Percentiles rank a stretch among this genome's conserved stretches.
phyloP scores from a whole-genome alignment of 177 flowering plant genomes.

The Vitis hybrid region DNA sequence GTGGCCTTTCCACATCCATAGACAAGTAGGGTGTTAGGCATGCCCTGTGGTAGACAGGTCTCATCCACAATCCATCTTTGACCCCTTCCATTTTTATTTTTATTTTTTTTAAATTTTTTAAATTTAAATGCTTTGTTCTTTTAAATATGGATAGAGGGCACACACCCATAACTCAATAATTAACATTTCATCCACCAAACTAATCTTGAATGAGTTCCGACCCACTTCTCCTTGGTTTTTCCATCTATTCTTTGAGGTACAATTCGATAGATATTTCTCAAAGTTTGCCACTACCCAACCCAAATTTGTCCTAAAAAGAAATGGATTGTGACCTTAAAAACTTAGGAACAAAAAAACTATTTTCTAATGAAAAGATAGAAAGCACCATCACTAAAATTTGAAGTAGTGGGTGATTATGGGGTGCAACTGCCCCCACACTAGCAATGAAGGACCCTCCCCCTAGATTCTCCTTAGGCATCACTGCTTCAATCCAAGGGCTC shows the following conservation, averaged over 20 bases:
- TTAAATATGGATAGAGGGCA: not conserved
- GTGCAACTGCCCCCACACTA: not conserved
- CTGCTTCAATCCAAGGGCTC: no score
- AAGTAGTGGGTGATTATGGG: not conserved
- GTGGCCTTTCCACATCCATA: slow-evolving; percentile 22
- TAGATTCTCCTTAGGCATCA: no score
- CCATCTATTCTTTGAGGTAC: not conserved
- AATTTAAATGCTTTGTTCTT: no score
- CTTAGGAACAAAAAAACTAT: slow-evolving; percentile 3
- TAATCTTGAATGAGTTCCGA: not conserved
- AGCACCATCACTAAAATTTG: slow-evolving; percentile 4
- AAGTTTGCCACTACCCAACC: not conserved
- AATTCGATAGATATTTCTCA: not conserved
- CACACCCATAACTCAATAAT: not conserved
- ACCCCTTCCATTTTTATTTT: not conserved
- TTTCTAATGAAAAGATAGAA: slow-evolving; percentile 13
- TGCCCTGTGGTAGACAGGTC: not conserved
- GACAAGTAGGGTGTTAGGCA: slow-evolving; percentile 18
- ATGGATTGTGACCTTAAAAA: slow-evolving; percentile 14
- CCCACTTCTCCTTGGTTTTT: not conserved
- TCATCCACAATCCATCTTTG: slow-evolving; percentile 4
- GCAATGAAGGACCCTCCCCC: not conserved
- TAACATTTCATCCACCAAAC: not conserved
- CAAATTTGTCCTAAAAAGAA: not conserved
- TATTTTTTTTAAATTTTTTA: not conserved